Conservation (phyloP, 805 yeast species). For the Peterozyma xylosa region DNA sequence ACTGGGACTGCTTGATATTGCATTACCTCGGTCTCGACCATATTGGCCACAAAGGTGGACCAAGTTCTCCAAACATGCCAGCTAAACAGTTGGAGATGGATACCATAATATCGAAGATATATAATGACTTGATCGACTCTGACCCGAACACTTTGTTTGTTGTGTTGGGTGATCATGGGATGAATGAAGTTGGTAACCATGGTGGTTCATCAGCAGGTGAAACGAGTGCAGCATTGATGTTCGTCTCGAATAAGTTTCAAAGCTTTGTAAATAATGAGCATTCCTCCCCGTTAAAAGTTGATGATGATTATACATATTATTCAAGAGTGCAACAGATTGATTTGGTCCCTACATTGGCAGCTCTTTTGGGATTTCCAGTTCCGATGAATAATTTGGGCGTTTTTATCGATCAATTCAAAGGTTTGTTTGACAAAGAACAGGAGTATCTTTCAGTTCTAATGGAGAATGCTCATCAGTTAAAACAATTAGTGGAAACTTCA, state of each 20-base stretch:
- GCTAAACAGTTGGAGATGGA: conserved; percentile 87
- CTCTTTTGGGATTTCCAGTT: conserved; percentile 54
- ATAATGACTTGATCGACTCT: conserved; percentile 19
- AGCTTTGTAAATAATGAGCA: conserved; percentile 5
- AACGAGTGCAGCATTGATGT: conserved; percentile 75
- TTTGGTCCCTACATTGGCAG: conserved; percentile 62
- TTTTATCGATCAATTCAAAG: conserved; percentile 49
- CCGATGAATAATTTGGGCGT: conserved; percentile 75
- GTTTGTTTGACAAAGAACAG: conserved; percentile 33
- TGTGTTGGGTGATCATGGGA: conserved; percentile 90
- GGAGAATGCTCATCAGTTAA: conserved; percentile 55
- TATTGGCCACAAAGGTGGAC: conserved; percentile 97
- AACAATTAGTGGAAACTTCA: conserved; percentile 36
- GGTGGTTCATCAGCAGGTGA: conserved; percentile 95
- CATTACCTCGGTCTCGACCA: conserved; percentile 95
- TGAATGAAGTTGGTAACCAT: conserved; percentile 93
- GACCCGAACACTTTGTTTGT: conserved; percentile 53
- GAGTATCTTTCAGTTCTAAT: conserved; percentile 28
- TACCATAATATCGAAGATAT: conserved; percentile 45
- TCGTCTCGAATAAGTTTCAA: conserved; percentile 57
- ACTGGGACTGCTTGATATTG: conserved; percentile 82
- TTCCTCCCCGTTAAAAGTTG: conserved; percentile 26
- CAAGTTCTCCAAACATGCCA: conserved; percentile 72
- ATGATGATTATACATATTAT: conserved; percentile 46
- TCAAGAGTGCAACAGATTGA: conserved; percentile 56